Conservation (phyloP, 305 asterid genomes). For the Ilex paraguariensis region DNA sequence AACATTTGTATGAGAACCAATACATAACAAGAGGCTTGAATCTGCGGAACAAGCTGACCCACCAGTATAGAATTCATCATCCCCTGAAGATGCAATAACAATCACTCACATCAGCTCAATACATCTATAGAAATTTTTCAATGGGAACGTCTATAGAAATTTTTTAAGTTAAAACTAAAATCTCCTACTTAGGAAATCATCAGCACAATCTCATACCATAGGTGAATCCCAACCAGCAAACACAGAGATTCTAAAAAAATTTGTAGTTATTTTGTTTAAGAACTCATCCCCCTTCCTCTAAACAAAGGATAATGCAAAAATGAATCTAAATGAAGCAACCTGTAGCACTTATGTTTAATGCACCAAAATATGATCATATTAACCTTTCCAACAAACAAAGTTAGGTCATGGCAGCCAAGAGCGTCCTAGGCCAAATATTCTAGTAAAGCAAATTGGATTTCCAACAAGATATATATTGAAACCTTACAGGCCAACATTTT, state of each 20-base stretch:
- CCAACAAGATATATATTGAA: too few species aligned
- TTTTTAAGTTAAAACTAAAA: not conserved
- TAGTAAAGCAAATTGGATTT: too few species aligned
- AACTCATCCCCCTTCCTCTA: too few species aligned
- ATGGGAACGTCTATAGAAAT: not conserved
- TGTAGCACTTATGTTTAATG: too few species aligned
- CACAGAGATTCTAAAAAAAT: not conserved
- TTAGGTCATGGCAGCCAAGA: too few species aligned
- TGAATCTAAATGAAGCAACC: too few species aligned
- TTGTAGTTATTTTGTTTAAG: too few species aligned
- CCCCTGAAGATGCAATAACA: conserved; percentile 50
- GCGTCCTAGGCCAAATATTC: too few species aligned
- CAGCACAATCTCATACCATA: not conserved
- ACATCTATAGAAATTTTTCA: not conserved
- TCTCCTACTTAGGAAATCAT: too few species aligned
- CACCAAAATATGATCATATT: too few species aligned
- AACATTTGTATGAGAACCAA: conserved; percentile 50
- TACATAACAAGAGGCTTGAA: conserved; percentile 50
- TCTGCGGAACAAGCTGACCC: conserved; percentile 42
- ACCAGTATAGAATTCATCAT: conserved; percentile 48
- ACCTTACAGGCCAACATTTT: not conserved
- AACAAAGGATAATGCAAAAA: too few species aligned
- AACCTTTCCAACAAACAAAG: too few species aligned
- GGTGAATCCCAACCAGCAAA: not conserved
- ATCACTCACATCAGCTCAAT: conserved; percentile 3